Conservation (phyloP, 257 asterid species). For the Nicotiana sylvestris region DNA sequence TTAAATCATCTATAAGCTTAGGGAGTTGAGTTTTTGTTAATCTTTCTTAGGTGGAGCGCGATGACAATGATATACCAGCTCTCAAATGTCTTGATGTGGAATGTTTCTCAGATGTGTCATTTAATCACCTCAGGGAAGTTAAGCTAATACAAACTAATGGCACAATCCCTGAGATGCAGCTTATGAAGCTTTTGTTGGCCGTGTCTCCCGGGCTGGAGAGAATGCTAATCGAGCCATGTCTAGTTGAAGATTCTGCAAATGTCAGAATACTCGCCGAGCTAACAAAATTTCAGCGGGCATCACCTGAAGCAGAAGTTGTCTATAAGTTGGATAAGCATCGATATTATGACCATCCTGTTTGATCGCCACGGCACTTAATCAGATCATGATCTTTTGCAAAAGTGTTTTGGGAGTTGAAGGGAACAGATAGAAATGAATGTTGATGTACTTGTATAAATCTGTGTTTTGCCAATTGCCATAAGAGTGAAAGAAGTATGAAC, state of each 20-base stretch:
- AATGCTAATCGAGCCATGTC: background rate
- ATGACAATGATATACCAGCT: background rate
- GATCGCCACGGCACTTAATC: background rate
- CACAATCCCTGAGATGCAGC: background rate
- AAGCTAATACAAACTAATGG: background rate
- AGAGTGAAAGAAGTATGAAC: too few species aligned
- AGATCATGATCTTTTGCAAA: background rate
- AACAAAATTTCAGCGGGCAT: background rate
- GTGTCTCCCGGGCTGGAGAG: background rate
- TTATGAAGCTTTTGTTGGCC: background rate
- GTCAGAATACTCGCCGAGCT: background rate
- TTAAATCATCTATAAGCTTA: background rate
- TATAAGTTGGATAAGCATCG: background rate
- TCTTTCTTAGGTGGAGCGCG: background rate
- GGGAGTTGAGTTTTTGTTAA: background rate
- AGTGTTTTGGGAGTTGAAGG: background rate
- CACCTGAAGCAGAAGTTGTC: background rate
- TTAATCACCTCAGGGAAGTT: conserved; percentile 1
- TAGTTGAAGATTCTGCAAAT: background rate
- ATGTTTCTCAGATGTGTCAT: background rate
- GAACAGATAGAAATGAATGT: background rate
- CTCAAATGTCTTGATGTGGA: background rate
- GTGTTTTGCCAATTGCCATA: background rate
- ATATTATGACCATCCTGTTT: background rate
- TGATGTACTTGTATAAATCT: background rate